Evolutionary conservation across 768 basidiomycete genomes (phyloP).

Genomic region (Macrolepiota fuliginosa): DNA sequence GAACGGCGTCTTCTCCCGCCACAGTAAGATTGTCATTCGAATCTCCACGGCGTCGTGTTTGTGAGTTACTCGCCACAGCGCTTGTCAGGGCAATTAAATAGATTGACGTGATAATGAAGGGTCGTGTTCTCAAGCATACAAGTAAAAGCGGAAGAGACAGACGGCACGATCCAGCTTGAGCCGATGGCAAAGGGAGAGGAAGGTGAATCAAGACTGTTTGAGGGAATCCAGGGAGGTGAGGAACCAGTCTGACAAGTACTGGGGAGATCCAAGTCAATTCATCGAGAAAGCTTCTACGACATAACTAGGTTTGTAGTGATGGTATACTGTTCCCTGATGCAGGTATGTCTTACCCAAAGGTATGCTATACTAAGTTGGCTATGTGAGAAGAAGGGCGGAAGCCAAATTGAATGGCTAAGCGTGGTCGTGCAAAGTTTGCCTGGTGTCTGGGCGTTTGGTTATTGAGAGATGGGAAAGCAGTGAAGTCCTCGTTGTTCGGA

Average conservation of each 20-base stretch:
- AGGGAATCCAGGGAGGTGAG: neutral
- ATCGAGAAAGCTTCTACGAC: neutral
- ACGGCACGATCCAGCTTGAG: neutral
- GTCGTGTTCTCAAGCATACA: neutral
- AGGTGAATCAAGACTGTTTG: neutral
- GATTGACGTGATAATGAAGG: neutral
- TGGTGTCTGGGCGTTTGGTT: no score
- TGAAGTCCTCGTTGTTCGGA: slow-evolving; percentile 5
- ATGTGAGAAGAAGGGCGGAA: neutral
- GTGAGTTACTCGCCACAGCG: neutral
- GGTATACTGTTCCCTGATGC: neutral
- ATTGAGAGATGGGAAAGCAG: neutral
- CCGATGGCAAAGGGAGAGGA: neutral
- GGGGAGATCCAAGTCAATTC: neutral
- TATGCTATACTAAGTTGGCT: neutral
- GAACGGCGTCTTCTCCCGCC: neutral
- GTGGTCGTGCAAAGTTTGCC: neutral
- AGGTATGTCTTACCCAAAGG: neutral
- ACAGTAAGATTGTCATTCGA: neutral
- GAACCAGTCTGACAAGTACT: slow-evolving; percentile 1
- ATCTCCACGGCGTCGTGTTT: neutral
- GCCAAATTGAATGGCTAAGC: neutral
- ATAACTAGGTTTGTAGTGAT: neutral
- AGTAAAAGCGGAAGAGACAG: neutral
- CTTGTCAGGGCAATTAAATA: neutral